Conservation (phyloP, 2,329 filamentous ascomycete genomes). For the Chaetothyriales sp. region DNA sequence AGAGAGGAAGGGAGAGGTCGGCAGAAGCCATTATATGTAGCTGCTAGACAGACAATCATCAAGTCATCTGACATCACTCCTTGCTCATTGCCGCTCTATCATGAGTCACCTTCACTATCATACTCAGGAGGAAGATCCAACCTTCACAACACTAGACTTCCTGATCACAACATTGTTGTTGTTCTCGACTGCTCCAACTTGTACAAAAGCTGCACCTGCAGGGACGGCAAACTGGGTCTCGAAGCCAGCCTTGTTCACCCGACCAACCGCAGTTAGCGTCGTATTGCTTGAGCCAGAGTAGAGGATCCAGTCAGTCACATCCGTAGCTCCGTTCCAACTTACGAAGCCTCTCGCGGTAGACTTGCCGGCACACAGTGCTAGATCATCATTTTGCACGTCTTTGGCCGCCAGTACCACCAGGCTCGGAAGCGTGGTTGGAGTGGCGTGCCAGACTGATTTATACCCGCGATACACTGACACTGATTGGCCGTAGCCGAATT, state of each 20-base stretch:
- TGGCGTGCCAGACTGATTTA: slow-evolving; percentile 28
- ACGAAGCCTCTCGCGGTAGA: slow-evolving; percentile 22
- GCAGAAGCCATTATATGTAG: too few species aligned
- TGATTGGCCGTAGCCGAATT: slow-evolving; percentile 23
- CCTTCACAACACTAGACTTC: neutral
- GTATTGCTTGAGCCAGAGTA: slow-evolving; percentile 21
- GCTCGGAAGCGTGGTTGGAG: slow-evolving; percentile 23
- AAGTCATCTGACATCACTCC: too few species aligned
- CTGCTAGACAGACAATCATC: too few species aligned
- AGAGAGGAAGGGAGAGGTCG: too few species aligned
- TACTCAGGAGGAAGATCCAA: too few species aligned
- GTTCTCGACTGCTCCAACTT: slow-evolving; percentile 4
- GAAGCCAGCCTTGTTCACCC: slow-evolving; percentile 23
- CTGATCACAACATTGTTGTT: neutral
- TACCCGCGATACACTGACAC: slow-evolving; percentile 25
- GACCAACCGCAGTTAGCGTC: slow-evolving; percentile 21
- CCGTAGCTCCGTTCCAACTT: slow-evolving; percentile 31
- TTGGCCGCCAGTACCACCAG: slow-evolving; percentile 8
- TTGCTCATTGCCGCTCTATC: too few species aligned
- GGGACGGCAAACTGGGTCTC: slow-evolving; percentile 24
- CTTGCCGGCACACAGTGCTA: slow-evolving; percentile 15
- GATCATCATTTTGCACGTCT: slow-evolving; percentile 19
- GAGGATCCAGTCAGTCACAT: slow-evolving; percentile 25
- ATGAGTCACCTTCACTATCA: too few species aligned
- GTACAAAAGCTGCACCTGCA: neutral